Evolutionary conservation across 768 basidiomycete species (phyloP).

Genomic region (Lentinus tigrinus): DNA sequence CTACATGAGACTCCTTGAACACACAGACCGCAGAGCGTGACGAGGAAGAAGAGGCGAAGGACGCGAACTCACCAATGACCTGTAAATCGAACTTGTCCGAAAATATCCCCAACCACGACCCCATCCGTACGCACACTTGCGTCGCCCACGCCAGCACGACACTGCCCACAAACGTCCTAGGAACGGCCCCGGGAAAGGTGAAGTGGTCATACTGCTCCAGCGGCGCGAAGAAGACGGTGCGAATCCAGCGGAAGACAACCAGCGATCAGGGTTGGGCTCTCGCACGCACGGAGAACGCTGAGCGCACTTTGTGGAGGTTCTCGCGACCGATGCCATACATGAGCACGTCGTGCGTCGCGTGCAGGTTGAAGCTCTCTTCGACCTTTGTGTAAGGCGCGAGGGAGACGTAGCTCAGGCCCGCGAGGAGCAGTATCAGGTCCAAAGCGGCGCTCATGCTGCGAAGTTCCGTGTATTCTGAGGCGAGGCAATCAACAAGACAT

Average conservation of each 20-base stretch:
- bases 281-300: background rate
- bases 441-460: constrained; percentile 37
- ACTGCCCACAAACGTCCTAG: constrained; percentile 83
- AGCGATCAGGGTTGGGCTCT: background rate
- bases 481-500: background rate
- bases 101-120: constrained; percentile 41
- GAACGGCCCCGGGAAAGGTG: constrained; percentile 84
- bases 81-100: constrained; percentile 68
- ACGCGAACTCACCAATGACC: constrained; percentile 52
- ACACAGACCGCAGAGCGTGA: background rate
- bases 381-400: constrained; percentile 92
- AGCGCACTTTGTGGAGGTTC: constrained; percentile 49
- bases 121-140: constrained; percentile 46
- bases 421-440: constrained; percentile 50
- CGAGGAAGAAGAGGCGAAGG: background rate
- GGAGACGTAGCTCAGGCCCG: constrained; percentile 66
- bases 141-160: constrained; percentile 61
- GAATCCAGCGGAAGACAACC: background rate
- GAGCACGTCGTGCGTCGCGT: constrained; percentile 85
- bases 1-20: too few species aligned
- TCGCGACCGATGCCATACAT: constrained; percentile 59
- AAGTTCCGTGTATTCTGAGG: background rate
- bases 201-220: constrained; percentile 81
- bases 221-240: background rate
- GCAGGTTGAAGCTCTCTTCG: constrained; percentile 95